Base-by-base conservation (phyloP, 2,329 filamentous ascomycete species). In the Drechslerella coelobrocha region DNA sequence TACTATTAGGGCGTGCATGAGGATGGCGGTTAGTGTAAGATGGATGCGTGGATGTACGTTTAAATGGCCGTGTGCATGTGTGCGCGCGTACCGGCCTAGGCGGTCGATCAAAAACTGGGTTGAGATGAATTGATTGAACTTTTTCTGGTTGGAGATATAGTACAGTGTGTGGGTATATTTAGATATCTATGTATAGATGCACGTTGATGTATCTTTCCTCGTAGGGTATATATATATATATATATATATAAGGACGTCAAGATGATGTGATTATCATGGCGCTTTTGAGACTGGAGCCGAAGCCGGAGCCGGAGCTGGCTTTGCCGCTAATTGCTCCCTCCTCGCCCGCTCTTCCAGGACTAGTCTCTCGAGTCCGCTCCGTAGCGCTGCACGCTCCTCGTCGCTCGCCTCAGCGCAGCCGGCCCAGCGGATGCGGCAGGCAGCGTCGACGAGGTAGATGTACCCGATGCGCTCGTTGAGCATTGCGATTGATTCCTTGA, bases 391-490 rank as follows among this genome's bases (percentile, higher is more conserved):
- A 73, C 82, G 83, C 81, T 95, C 91, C 17, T 84, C 84, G 0
- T 83, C 83, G 72, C 86, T 83, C 48, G 87, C 86, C 50, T 83
- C 78, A 10, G 88, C 90, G 76, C 92, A 96, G 2, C 90, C 94
- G 0, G 93, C 94, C 94, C 94, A 99, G 62, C 94, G 85, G 75
- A 99, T 95, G 80, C 87, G 89, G 78, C 92, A 96, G 73, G 92
- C 83, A 72, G 87, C 83, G 78, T 99, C 94, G 66, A 99, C 83
- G 51, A 99, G 83, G 79, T 96, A 99, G 2, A 92, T 89, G 80
- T 97, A 97, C 37, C 92, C 93, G 31, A 97, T 93, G 79, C 92
- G 95, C 74, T 86, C 87, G 80, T 99, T 99, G 77, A 96, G 81
- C 77, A 96, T 72, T 9, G 87, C 87, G 72, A 89, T 85, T 39